Evolutionary conservation across 306 rosid genomes (phyloP), one percentile per base, ranked within the genome.

Genomic region (Arachis stenosperma): DNA sequence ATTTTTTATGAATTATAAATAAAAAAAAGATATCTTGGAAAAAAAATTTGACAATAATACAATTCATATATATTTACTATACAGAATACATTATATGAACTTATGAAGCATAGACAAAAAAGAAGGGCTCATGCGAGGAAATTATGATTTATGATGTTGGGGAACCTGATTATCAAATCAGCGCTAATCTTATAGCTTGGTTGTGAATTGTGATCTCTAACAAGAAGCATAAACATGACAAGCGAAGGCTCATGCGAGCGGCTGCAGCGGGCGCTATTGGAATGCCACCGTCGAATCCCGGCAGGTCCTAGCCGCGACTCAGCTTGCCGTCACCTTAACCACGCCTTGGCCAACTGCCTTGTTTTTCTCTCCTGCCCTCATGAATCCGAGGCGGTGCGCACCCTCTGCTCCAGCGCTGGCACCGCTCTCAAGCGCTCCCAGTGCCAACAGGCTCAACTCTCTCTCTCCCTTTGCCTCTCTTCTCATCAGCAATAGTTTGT

Each of bases 391-490:
- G 88, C 88, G n/a, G 90, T 86, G 39, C 88, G 79, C 7, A 40
- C 42, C 4, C 87, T 86, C 41, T 86, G 93, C 61, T 84, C 87
- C 40, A 88, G 86, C 61, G 79, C 76, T 3, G 93, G 90, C 15
- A 88, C 90, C 50, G 75, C 83, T 30, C 88, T 82, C 12, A 88
- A 88, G 67, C 90, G 93, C 50, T 72, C 68, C 7, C 93, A 88
- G 55, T 88, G 93, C 81, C 87, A 88, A 56, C 88, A 78, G 79
- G 93, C 93, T 59, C 84, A 86, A 66, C 69, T 84, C 51, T 82
- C 87, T 65, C 90, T 88, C 76, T 78, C 88, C 46, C 56, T 77
- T 7, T 88, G 93, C 55, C 85, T 88, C 72, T 83, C 81, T 30
- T 82, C 87, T 78, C 78, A 71, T 60, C 79, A 84, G 56, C 76